These are phyloP conservation scores for Citrus maxima DNA, from an alignment of 345 rosid genomes.

Conservation along the genomic window DNA sequence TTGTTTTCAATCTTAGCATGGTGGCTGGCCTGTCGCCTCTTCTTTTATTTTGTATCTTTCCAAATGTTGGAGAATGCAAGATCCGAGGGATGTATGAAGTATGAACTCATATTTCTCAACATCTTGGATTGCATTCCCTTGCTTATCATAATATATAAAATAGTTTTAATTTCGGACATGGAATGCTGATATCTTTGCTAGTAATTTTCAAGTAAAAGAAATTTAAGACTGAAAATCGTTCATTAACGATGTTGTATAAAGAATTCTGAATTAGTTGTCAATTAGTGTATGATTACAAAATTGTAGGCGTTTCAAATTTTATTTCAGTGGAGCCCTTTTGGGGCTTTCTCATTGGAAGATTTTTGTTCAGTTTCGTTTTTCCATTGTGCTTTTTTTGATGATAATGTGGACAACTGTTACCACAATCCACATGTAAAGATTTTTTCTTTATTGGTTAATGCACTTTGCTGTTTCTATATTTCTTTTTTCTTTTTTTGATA, in stretches of 20 bases:
- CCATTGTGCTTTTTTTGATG: too few species aligned
- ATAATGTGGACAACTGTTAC: too few species aligned
- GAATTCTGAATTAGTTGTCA: neutral
- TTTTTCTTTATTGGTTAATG: too few species aligned
- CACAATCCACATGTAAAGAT: too few species aligned
- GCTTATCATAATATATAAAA: neutral
- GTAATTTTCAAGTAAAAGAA: neutral
- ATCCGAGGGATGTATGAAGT: neutral
- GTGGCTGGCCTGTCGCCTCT: neutral
- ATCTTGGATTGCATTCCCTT: neutral
- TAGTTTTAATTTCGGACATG: neutral
- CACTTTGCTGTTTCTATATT: too few species aligned
- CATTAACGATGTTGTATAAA: neutral
- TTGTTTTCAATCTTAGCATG: neutral
- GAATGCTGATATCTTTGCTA: neutral
- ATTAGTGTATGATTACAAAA: neutral
- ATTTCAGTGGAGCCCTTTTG: neutral
- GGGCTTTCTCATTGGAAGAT: neutral
- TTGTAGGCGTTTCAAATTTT: neutral
- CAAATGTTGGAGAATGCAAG: neutral
- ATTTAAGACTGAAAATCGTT: neutral
- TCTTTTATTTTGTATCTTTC: neutral
- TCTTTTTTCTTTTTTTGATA: neutral
- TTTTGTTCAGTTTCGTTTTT: too few species aligned
- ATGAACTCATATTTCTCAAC: neutral